phyloP scores from a whole-genome alignment of 2,329 filamentous ascomycete genomes.

The Amesomyces nigricolor region DNA sequence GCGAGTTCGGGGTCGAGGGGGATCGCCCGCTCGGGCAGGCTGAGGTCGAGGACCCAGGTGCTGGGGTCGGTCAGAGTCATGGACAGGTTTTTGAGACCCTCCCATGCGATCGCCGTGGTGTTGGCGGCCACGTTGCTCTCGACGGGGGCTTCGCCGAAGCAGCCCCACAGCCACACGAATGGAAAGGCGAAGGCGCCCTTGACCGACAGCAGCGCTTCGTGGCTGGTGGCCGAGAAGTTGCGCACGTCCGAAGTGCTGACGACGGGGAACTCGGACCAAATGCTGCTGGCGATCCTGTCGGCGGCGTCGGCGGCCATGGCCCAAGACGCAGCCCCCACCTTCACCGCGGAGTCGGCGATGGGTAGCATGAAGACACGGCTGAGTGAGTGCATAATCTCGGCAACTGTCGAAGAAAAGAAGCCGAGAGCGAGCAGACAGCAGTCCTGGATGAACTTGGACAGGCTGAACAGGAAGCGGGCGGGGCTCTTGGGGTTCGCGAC shows the following conservation, averaged over 20 bases:
- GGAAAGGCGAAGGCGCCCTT: conserved; percentile 46
- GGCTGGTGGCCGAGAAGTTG: conserved; percentile 70
- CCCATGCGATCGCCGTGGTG: conserved; percentile 22
- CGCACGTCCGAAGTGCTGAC: conserved; percentile 58
- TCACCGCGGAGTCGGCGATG: conserved; percentile 9
- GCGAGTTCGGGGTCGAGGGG: conserved; percentile 53
- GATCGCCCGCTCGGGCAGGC: conserved; percentile 35
- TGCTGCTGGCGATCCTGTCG: conserved; percentile 44
- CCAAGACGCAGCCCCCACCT: conserved; percentile 33
- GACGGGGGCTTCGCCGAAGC: conserved; percentile 36
- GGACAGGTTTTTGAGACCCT: conserved; percentile 32
- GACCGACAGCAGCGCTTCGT: conserved; percentile 59
- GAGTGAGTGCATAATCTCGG: conserved; percentile 33
- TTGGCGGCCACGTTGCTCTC: conserved; percentile 29
- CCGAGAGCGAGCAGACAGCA: conserved; percentile 60
- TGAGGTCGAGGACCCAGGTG: conserved; percentile 55
- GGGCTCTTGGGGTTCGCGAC: conserved; percentile 75
- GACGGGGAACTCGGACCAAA: conserved; percentile 46
- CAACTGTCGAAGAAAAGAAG: conserved; percentile 38
- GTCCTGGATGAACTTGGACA: conserved; percentile 78
- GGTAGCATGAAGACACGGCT: conserved; percentile 25
- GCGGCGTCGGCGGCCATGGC: conserved; percentile 39
- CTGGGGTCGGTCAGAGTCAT: conserved; percentile 40
- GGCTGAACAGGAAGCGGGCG: conserved; percentile 63
- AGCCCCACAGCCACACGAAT: conserved; percentile 36